These are phyloP conservation scores for Tetraselmis striata DNA, from an alignment of 139 green algal genomes.

Conservation along the genomic window DNA sequence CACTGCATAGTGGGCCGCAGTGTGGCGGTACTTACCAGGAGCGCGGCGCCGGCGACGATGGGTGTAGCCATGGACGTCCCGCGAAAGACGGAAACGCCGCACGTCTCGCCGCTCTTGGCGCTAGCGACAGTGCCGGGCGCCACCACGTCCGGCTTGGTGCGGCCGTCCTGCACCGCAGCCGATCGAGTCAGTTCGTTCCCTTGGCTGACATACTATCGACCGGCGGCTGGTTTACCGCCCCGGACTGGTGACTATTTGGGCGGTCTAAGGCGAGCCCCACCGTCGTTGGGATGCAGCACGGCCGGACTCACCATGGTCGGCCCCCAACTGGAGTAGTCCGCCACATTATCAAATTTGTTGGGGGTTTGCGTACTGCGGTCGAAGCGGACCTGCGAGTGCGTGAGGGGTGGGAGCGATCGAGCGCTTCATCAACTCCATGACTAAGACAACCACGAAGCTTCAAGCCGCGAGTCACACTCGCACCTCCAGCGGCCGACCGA, in stretches of 20 bases:
- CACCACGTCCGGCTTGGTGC: conserved; percentile 83
- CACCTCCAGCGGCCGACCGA: not conserved
- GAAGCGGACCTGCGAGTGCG: not conserved
- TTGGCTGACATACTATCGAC: too few relatives aligned
- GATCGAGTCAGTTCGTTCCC: too few relatives aligned
- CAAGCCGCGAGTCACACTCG: too few relatives aligned
- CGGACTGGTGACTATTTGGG: too few relatives aligned
- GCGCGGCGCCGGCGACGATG: conserved; percentile 45
- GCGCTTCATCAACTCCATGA: too few relatives aligned
- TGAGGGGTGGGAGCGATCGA: too few relatives aligned
- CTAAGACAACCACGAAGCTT: too few relatives aligned
- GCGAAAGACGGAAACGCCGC: not conserved
- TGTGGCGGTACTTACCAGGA: conserved; percentile 28
- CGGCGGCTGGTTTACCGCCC: too few relatives aligned
- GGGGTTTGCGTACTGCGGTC: not conserved
- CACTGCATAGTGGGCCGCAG: not conserved
- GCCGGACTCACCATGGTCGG: conserved; percentile 35
- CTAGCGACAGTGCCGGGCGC: conserved; percentile 58
- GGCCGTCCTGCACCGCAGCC: conserved; percentile 57
- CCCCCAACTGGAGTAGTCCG: conserved; percentile 51
- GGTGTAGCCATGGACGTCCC: conserved; percentile 91
- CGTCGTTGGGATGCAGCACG: too few relatives aligned
- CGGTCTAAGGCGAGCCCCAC: too few relatives aligned
- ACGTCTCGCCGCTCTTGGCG: conserved; percentile 9
- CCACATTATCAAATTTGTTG: conserved; percentile 48